Evolutionary conservation across 78 protist species (phyloP).

Genomic region (Chrysochromulina tobinii): DNA sequence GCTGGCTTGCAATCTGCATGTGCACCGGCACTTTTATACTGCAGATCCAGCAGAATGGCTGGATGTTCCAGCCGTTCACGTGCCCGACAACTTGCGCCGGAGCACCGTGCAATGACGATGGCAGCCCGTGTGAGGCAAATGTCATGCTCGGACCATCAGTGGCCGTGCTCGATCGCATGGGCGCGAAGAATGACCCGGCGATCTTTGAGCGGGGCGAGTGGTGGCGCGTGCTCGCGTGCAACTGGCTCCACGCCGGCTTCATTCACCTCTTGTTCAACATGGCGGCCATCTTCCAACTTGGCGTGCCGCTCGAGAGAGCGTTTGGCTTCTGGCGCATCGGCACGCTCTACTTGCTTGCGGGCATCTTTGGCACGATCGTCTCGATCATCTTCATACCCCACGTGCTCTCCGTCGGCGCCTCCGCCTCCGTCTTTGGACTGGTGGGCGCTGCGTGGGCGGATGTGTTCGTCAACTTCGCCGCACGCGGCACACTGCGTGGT

Average conservation of each 20-base stretch:
- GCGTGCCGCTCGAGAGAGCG: not conserved
- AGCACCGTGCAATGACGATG: not conserved
- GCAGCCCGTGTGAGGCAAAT: not conserved
- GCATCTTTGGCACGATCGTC: not conserved
- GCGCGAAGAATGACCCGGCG: not conserved
- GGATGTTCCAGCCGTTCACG: not conserved
- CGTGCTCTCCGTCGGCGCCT: slow-evolving; percentile 12
- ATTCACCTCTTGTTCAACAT: not conserved
- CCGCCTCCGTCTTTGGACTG: slow-evolving; percentile 17
- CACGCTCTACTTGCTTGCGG: not conserved
- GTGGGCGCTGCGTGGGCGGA: slow-evolving; percentile 4
- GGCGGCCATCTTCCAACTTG: not conserved
- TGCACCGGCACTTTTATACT: too few relatives aligned
- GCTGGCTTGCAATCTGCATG: too few relatives aligned
- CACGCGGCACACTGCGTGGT: not conserved
- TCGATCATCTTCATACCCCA: not conserved
- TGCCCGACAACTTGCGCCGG: not conserved
- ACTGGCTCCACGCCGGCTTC: slow-evolving; percentile 14
- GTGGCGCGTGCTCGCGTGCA: slow-evolving; percentile 6
- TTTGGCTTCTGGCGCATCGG: not conserved
- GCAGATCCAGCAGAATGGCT: not conserved
- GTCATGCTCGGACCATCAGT: not conserved
- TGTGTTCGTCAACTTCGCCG: not conserved
- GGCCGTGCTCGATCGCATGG: not conserved
- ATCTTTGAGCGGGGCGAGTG: not conserved